Evolutionary conservation across 768 basidiomycete genomes (phyloP).

Genomic region (Mycena metata): DNA sequence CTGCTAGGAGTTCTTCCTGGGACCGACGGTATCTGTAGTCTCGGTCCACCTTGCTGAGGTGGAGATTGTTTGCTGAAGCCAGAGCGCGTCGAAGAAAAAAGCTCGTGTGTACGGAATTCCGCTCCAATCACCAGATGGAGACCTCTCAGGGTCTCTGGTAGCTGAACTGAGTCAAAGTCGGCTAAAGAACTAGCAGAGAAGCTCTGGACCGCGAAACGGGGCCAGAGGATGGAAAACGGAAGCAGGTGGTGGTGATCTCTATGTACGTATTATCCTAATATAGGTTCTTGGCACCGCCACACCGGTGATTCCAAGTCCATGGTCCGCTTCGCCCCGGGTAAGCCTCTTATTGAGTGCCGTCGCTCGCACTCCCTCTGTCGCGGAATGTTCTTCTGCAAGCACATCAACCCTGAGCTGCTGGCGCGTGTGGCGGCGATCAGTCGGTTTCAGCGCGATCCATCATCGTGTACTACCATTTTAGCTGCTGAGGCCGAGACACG

Average conservation of each 20-base stretch:
- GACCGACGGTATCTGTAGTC: not conserved
- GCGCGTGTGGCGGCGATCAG: too few species aligned
- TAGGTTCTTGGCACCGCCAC: too few species aligned
- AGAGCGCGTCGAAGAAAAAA: not conserved
- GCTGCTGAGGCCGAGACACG: slow-evolving; percentile 8
- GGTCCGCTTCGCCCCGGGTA: not conserved
- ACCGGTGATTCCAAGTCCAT: not conserved
- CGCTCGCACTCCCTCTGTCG: too few species aligned
- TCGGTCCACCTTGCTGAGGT: slow-evolving; percentile 6
- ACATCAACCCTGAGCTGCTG: not conserved
- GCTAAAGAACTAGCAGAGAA: too few species aligned
- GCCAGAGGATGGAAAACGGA: too few species aligned
- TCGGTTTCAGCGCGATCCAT: slow-evolving; percentile 11
- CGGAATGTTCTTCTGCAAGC: too few species aligned
- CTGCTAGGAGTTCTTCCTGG: not conserved
- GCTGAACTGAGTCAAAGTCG: too few species aligned
- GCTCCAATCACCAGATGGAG: slow-evolving; percentile 20
- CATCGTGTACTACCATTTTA: not conserved
- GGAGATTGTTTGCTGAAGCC: slow-evolving; percentile 12
- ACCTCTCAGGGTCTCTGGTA: too few species aligned
- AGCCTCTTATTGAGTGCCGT: too few species aligned
- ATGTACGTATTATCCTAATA: too few species aligned
- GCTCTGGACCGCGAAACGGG: too few species aligned
- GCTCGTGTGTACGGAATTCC: not conserved
- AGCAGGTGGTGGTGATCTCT: too few species aligned